Percentiles rank a stretch among this genome's conserved stretches.
These are phyloP conservation scores for Arthroderma uncinatum DNA, from an alignment of 2,329 filamentous ascomycete genomes.

Conservation along the genomic window DNA sequence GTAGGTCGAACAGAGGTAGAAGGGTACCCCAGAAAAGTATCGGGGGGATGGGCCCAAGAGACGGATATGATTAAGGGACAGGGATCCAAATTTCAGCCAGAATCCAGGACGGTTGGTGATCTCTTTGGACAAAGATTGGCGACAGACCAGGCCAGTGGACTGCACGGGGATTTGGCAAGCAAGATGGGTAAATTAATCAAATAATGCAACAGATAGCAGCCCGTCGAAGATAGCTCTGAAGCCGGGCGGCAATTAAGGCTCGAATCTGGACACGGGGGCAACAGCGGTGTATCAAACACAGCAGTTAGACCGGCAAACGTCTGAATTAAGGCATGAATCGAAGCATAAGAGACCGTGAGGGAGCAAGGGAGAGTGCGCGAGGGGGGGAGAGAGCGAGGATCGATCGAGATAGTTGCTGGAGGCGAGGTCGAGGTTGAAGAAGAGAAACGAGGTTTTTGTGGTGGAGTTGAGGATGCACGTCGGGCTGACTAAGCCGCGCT, in stretches of 20 bases:
- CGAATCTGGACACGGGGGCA: conserved; percentile 21
- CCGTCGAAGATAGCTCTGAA: conserved; percentile 1
- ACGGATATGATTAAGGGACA: conserved; percentile 2
- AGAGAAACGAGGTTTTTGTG: conserved; percentile 2
- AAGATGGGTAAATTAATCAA: conserved; percentile 9
- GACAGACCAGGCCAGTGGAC: conserved; percentile 39
- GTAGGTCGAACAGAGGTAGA: conserved; percentile 11
- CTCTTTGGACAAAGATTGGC: conserved; percentile 20
- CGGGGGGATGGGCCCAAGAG: background rate
- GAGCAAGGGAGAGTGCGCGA: conserved; percentile 9
- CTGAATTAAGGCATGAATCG: background rate
- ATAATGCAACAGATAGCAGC: background rate
- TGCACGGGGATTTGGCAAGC: conserved; percentile 24
- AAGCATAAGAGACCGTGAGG: conserved; percentile 5
- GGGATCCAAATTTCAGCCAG: conserved; percentile 4
- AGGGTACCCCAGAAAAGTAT: conserved; percentile 9
- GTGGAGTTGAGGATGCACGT: background rate
- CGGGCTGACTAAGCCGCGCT: background rate
- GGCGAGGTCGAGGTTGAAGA: background rate
- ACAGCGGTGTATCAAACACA: conserved; percentile 39
- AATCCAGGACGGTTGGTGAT: conserved; percentile 7
- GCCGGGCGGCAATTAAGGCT: conserved; percentile 7
- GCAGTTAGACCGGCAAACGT: conserved; percentile 18
- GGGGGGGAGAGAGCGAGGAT: background rate
- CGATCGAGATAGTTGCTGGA: background rate